phyloP scores from a whole-genome alignment of 1,284 basidiomycete species.

The Ustilago trichophora region DNA sequence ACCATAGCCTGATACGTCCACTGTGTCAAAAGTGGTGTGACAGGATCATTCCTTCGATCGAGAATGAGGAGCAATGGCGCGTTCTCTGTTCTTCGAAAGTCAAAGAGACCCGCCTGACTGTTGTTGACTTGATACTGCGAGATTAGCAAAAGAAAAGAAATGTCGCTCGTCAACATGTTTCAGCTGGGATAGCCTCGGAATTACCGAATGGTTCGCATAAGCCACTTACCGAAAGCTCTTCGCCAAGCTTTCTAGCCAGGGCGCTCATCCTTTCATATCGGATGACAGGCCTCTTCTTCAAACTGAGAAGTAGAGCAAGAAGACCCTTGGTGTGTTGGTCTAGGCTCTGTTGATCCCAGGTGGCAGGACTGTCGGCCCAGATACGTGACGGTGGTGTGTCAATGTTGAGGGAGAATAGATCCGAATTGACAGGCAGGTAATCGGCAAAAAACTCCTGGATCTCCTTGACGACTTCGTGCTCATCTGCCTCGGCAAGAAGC shows the following conservation, averaged over 20 bases:
- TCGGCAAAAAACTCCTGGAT: conserved; percentile 70
- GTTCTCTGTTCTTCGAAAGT: conserved; percentile 70
- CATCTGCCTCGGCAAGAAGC: conserved; percentile 89
- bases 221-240: conserved; percentile 79
- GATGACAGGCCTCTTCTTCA: conserved; percentile 94
- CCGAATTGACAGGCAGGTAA: conserved; percentile 72
- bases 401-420: conserved; percentile 81
- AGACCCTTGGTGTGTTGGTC: conserved; percentile 83
- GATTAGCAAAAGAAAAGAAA: not conserved
- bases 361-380: conserved; percentile 75
- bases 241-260: conserved; percentile 88
- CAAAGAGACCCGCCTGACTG: conserved; percentile 67
- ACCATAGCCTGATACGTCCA: conserved; percentile 99
- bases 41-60: conserved; percentile 95
- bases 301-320: conserved; percentile 85
- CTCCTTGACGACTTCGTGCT: conserved; percentile 94
- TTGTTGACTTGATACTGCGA: conserved; percentile 66
- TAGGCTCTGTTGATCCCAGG: conserved; percentile 76
- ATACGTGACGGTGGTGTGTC: conserved; percentile 69
- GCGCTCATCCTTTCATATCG: conserved; percentile 92
- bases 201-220: too few species aligned
- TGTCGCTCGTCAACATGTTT: not conserved
- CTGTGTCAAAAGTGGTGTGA: conserved; percentile 94
- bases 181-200: too few species aligned
- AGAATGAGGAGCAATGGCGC: conserved; percentile 71